Evolutionary conservation across 805 yeast genomes (phyloP), one percentile per base, ranked within the genome.

Genomic region (Wickerhamomyces chaumierensis): DNA sequence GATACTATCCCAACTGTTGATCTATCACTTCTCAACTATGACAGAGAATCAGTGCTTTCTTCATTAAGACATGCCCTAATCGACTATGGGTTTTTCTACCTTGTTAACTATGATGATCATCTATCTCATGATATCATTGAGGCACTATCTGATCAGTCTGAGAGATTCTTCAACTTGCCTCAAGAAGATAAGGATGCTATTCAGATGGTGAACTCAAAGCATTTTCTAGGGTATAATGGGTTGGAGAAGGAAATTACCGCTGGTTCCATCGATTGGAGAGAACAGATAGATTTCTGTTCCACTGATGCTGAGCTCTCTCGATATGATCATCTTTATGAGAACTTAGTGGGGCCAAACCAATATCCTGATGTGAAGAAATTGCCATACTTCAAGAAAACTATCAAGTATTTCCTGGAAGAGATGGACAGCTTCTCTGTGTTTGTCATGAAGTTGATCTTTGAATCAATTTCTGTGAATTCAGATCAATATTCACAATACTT

Each of bases 381-480:
- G 2, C 74, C 73, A 2, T 28, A 48, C 3, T 68, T 68, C 48
- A 48, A 61, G 35, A 57, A 39, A 0, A 40, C 43, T 7, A 51
- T 51, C 11, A 38, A 42, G 3, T 31, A 34, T 14, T 73, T 74
- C 52, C 63, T 75, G 29, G 55, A 47, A 2, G 65, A 63, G 23
- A 68, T 78, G 67, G 63, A 67, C 7, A 42, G 44, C 5, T 61
- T 78, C 20, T 57, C 75, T 15, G 52, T 59, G 5, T 45, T 45
- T 20, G 61, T 78, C 40, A 57, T 71, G 18, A 51, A 53, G 31
- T 62, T 76, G 27, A 72, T 76, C 3, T 68, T 74, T 21, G 81
- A 77, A 49, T 64, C 80, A 5, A 60, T 79, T 25, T 77, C 73
- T 1, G 52, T 79, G 5, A 61, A 66, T 1, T 42, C 57, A 9